Evolutionary conservation across 1,284 basidiomycete genomes (phyloP).

Genomic region (Mycena sp.): DNA sequence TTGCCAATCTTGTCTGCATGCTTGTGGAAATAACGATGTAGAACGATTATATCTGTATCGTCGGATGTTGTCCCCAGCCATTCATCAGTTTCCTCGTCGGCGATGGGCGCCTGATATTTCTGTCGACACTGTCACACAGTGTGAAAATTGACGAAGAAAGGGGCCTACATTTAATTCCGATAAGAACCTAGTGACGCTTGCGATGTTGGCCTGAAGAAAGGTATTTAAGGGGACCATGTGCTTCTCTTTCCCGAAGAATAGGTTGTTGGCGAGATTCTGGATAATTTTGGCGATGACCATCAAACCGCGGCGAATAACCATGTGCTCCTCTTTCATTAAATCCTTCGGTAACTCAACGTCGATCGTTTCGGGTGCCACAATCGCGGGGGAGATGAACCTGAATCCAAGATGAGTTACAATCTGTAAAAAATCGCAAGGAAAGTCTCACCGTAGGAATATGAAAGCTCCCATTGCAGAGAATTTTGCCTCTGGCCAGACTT

Average conservation of each 20-base stretch:
- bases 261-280: slow-evolving; percentile 93
- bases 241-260: slow-evolving; percentile 89
- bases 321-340: slow-evolving; percentile 49
- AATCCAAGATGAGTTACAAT: slow-evolving; percentile 8
- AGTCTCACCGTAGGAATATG: slow-evolving; percentile 81
- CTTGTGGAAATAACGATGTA: slow-evolving; percentile 86
- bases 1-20: slow-evolving; percentile 88
- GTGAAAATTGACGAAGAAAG: background rate
- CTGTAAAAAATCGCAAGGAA: background rate
- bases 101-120: slow-evolving; percentile 61
- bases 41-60: slow-evolving; percentile 82
- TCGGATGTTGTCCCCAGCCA: slow-evolving; percentile 81
- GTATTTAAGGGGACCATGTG: slow-evolving; percentile 86
- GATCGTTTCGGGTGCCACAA: slow-evolving; percentile 86
- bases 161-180: slow-evolving; percentile 79
- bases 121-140: slow-evolving; percentile 35
- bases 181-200: slow-evolving; percentile 84
- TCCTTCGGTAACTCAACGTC: slow-evolving; percentile 82
- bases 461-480: slow-evolving; percentile 91
- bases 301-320: slow-evolving; percentile 73
- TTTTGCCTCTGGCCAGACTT: slow-evolving; percentile 85
- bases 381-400: slow-evolving; percentile 86
- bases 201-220: slow-evolving; percentile 82
- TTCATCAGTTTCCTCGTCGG: slow-evolving; percentile 70
- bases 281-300: slow-evolving; percentile 91